Base-by-base conservation (phyloP, 495 filamentous ascomycete species). In the Penicillium goetzii region DNA sequence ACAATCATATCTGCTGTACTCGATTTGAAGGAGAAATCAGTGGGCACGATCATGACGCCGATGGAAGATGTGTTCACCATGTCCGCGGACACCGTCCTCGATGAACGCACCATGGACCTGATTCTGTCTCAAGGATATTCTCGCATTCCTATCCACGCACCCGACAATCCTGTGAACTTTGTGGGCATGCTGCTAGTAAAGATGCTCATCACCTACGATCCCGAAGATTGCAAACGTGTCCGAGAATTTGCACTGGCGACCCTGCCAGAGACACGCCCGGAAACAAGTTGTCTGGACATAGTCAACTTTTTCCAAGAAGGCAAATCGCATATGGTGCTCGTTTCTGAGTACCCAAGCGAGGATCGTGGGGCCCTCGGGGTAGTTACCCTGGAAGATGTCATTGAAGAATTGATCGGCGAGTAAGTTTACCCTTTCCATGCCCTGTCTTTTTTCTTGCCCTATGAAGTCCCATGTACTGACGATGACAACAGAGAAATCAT, bases 271-370 rank as follows among this genome's bases (percentile, higher is more conserved):
- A 99, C 95, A 3, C 85, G 91, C 10, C 91, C 96, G 1, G 92
- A 97, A 67, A 98, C 95, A 0, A 96, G 92, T 74, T 99, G 95
- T 73, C 79, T 99, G 45, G 95, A 99, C 72, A 99, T 98, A 65
- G 89, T 99, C 74, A 99, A 99, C 78, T 99, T 97, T 78, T 99
- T 99, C 79, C 95, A 99, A 73, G 94, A 99, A 78, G 95, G 95
- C 56, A 98, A 98, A 74, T 96, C 92, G 11, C 95, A 99, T 76
- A 98, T 99, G 96, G 94, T 98, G 11, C 83, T 99, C 28, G 93
- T 97, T 11, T 97, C 93, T 8, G 90, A 96, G 66, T 88, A 82
- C 61, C 95, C 95, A 2, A 92, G 95, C 14, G 89, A 96, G 63
- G 88, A 96, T 69, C 86, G 90, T 62, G 95, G 95, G 40, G 92